Evolutionary conservation across 116 monocot species (phyloP), one percentile per base, ranked within the genome.

Genomic region (Dioscorea cayenensis): DNA sequence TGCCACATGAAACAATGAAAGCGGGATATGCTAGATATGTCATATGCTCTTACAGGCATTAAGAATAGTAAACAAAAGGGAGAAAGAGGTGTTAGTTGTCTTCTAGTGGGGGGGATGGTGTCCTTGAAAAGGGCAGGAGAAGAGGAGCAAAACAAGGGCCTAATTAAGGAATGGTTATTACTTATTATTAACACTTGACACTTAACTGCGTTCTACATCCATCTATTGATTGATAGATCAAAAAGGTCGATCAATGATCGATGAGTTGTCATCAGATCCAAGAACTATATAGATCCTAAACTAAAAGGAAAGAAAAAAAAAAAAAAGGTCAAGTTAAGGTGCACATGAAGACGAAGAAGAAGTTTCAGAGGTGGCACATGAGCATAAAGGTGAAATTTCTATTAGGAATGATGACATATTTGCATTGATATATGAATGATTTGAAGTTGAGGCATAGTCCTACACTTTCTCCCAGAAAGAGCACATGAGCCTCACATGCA

Each of bases 81-180:
- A 36, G 28, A 22, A 11, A 65, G 67, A n/a, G 11, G 16, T 74
- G 78, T 32, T 32, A 4, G 32, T 32, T 32, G 32, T 73, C 73
- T 66, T 81, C 59, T 43, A 61, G 70, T 69, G 60, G 78, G 70
- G 78, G 70, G 78, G 84, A 84, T 11, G 58, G 71, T 69, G 64
- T 73, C 87, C 87, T 77, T 65, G 81, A 84, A 84, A 81, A 78
- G 66, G 36, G 84, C 78, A 84, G 87, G 75, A 81, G 84, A 79
- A 65, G 67, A 76, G 84, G 81, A 87, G 87, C 43, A 84, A 83
- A 87, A 81, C 70, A 73, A 83, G 87, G 78, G 77, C 75, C 68
- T 27, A 61, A 18, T 43, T 43, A 43, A 43, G 12, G 43, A 55
- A 55, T 1, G n/a, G 18, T 32, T 32, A 32, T 32, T 32, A 32